These are phyloP conservation scores for Dovyalis caffra DNA, from an alignment of 345 rosid genomes.

Conservation along the genomic window DNA sequence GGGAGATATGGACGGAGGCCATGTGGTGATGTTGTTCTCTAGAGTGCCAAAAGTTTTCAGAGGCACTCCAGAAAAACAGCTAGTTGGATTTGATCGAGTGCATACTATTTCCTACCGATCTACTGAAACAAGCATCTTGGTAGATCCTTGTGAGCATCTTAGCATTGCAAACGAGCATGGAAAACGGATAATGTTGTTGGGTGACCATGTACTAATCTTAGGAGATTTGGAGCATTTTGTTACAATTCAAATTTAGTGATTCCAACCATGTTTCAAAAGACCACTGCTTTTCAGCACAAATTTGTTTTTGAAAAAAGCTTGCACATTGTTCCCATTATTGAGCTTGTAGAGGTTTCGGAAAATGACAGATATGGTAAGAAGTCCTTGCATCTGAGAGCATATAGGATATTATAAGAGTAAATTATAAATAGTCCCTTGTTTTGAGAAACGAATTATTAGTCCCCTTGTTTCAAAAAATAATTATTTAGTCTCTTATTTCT, in stretches of 20 bases:
- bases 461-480: too few relatives aligned
- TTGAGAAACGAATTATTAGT: too few relatives aligned
- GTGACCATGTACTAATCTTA: constrained; percentile 50
- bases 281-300: too few relatives aligned
- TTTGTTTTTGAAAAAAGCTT: too few relatives aligned
- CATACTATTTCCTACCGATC: constrained; percentile 39
- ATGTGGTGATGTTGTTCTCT: constrained; percentile 66
- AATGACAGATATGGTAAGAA: too few relatives aligned
- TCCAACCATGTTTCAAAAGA: not conserved
- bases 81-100: constrained; percentile 75
- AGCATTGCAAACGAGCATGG: constrained; percentile 60
- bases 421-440: too few relatives aligned
- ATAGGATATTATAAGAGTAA: too few relatives aligned
- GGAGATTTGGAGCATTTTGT: constrained; percentile 60
- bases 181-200: constrained; percentile 54
- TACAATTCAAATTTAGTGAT: constrained; percentile 40
- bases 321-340: too few relatives aligned
- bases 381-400: too few relatives aligned
- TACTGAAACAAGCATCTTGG: constrained; percentile 46
- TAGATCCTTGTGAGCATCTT: constrained; percentile 75
- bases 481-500: too few relatives aligned
- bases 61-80: constrained; percentile 64
- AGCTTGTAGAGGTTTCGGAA: too few relatives aligned
- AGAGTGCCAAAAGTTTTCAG: constrained; percentile 42
- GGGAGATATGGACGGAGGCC: constrained; percentile 72